phyloP scores from a whole-genome alignment of 2,329 filamentous ascomycete species.

The Exophiala bonariae region DNA sequence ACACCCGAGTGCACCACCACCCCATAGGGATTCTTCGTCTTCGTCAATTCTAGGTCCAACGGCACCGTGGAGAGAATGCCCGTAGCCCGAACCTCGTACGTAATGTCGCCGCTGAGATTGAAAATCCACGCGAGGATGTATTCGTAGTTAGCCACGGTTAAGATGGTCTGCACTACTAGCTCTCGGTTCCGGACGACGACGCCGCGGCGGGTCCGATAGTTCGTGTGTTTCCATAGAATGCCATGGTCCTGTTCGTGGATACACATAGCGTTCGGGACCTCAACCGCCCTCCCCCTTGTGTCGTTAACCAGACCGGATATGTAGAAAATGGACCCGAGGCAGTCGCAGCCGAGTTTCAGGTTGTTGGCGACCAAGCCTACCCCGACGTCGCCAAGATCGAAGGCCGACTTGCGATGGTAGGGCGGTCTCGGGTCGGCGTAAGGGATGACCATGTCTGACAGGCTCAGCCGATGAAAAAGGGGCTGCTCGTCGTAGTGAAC shows the following conservation, averaged over 20 bases:
- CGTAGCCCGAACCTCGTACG: constrained; percentile 67
- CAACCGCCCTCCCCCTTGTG: constrained; percentile 53
- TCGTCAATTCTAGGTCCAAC: constrained; percentile 66
- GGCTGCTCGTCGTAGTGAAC: constrained; percentile 66
- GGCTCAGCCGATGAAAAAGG: constrained; percentile 64
- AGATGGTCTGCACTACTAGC: constrained; percentile 66
- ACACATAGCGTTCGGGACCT: constrained; percentile 62
- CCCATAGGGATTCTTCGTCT: constrained; percentile 63
- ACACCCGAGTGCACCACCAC: constrained; percentile 69
- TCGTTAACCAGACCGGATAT: constrained; percentile 59
- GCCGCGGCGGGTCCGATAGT: constrained; percentile 63
- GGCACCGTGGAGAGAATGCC: constrained; percentile 67
- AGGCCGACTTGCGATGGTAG: constrained; percentile 68
- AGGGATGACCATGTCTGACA: constrained; percentile 68
- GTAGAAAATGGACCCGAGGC: constrained; percentile 66
- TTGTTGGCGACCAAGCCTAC: constrained; percentile 69
- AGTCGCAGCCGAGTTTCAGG: constrained; percentile 65
- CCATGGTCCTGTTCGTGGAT: constrained; percentile 70
- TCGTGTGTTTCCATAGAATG: constrained; percentile 70
- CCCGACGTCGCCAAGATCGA: constrained; percentile 69
- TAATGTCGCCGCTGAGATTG: constrained; percentile 67
- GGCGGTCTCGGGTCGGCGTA: constrained; percentile 66
- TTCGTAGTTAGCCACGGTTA: constrained; percentile 71
- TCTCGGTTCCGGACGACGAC: constrained; percentile 63
- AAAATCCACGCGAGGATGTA: constrained; percentile 70